Percentiles rank a stretch among this genome's conserved stretches.
phyloP scores from a whole-genome alignment of 257 asterid species.

The Nicotiana benthamiana region DNA sequence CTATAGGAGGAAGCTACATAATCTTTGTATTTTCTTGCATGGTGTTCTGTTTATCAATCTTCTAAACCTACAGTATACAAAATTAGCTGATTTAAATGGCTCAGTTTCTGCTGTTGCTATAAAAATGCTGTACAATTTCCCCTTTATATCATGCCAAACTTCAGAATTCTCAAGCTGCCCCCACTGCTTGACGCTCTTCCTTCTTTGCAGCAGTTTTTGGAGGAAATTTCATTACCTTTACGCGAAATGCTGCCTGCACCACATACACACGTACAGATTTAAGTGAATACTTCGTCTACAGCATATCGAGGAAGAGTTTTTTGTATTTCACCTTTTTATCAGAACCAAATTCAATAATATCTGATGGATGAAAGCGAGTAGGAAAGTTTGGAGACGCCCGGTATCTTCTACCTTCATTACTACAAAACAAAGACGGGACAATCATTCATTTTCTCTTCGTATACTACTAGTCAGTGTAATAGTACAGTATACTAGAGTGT shows the following conservation, averaged over 20 bases:
- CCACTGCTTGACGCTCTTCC: constrained; percentile 31
- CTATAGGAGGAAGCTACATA: not conserved
- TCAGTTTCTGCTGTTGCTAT: constrained; percentile 21
- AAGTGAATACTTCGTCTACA: not conserved
- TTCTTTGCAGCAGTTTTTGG: constrained; percentile 16
- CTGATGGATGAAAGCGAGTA: constrained; percentile 66
- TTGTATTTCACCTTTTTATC: constrained; percentile 39
- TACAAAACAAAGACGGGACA: constrained; percentile 26
- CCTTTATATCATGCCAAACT: not conserved
- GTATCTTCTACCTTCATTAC: constrained; percentile 60
- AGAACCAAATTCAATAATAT: constrained; percentile 73
- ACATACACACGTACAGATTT: not conserved
- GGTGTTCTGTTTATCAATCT: not conserved
- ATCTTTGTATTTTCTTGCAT: not conserved
- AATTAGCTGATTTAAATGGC: constrained; percentile 20
- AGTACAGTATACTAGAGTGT: not conserved
- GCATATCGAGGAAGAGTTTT: not conserved
- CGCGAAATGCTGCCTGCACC: constrained; percentile 58
- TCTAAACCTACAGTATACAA: constrained; percentile 17
- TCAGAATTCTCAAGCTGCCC: constrained; percentile 23
- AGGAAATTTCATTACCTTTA: constrained; percentile 58
- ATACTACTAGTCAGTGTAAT: no score
- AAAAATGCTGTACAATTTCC: constrained; percentile 39
- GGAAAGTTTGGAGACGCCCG: constrained; percentile 60
- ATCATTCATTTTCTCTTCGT: not conserved